These are phyloP conservation scores for Neonectria coccinea DNA, from an alignment of 2,329 filamentous ascomycete genomes.

Conservation along the genomic window DNA sequence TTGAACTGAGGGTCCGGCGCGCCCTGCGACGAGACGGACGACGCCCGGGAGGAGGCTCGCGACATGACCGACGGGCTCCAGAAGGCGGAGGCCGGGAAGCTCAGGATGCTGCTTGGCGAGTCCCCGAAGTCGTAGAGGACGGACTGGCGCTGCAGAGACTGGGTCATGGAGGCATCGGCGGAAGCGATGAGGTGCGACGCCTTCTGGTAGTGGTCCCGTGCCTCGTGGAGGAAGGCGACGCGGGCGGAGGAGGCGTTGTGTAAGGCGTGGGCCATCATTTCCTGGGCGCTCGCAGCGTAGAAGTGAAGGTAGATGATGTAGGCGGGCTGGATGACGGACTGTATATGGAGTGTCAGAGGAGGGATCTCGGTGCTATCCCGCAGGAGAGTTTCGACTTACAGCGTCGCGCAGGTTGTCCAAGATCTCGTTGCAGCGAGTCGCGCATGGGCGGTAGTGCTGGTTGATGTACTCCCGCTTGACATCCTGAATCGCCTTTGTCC, in stretches of 20 bases:
- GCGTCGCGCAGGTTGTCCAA: conserved; percentile 60
- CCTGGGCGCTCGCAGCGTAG: conserved; percentile 70
- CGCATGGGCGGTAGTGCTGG: conserved; percentile 65
- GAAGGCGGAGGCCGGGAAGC: conserved; percentile 50
- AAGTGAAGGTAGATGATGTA: conserved; percentile 71
- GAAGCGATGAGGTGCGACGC: conserved; percentile 61
- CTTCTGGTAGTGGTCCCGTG: conserved; percentile 63
- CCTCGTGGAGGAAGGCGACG: conserved; percentile 61
- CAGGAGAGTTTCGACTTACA: conserved; percentile 49
- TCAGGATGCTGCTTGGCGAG: conserved; percentile 61
- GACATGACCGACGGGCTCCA: conserved; percentile 34
- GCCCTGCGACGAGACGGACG: conserved; percentile 58
- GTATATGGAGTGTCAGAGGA: conserved; percentile 27
- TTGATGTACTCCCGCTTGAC: conserved; percentile 66
- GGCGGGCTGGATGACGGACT: conserved; percentile 60
- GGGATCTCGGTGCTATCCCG: conserved; percentile 1
- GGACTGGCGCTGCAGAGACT: conserved; percentile 57
- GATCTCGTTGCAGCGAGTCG: conserved; percentile 64
- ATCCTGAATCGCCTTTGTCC: conserved; percentile 63
- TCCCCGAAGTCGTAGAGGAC: conserved; percentile 42
- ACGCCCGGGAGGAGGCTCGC: conserved; percentile 39
- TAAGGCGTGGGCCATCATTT: conserved; percentile 65
- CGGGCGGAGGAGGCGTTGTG: conserved; percentile 60
- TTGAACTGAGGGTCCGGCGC: conserved; percentile 37
- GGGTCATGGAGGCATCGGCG: conserved; percentile 58